Conservation (phyloP, 805 yeast species). For the Metschnikowia rubicola region DNA sequence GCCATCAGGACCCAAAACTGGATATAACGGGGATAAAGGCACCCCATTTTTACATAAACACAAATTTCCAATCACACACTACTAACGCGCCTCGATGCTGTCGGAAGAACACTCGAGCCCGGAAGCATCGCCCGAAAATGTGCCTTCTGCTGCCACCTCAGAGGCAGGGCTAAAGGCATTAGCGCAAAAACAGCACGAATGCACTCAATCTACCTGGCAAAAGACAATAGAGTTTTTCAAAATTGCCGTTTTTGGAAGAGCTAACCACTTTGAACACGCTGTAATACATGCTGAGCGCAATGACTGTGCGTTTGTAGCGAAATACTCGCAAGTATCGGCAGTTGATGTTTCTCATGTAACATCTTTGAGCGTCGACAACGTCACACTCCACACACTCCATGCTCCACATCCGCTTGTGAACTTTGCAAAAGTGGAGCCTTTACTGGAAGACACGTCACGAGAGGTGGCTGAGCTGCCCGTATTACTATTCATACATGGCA, state of each 20-base stretch:
- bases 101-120: neutral
- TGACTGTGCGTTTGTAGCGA: conserved; percentile 53
- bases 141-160: neutral
- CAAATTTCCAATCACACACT: no score
- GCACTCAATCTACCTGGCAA: conserved; percentile 19
- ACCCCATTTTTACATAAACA: no score
- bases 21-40: no score
- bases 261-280: conserved; percentile 39
- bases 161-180: conserved; percentile 6
- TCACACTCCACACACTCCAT: conserved; percentile 41
- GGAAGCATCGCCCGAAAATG: no score
- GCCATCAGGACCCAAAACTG: no score
- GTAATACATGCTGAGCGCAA: conserved; percentile 46
- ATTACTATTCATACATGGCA: conserved; percentile 73
- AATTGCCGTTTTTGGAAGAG: conserved; percentile 20
- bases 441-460: conserved; percentile 21
- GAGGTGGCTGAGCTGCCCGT: conserved; percentile 53
- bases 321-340: conserved; percentile 40
- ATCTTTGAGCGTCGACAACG: conserved; percentile 22
- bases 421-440: conserved; percentile 16
- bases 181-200: conserved; percentile 11
- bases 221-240: conserved; percentile 28
- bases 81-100: neutral
- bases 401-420: conserved; percentile 48
- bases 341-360: conserved; percentile 27